Evolutionary conservation across 352 stramenopile species (phyloP), one percentile per base, ranked within the genome.

Genomic region (Phytophthora vignae): DNA sequence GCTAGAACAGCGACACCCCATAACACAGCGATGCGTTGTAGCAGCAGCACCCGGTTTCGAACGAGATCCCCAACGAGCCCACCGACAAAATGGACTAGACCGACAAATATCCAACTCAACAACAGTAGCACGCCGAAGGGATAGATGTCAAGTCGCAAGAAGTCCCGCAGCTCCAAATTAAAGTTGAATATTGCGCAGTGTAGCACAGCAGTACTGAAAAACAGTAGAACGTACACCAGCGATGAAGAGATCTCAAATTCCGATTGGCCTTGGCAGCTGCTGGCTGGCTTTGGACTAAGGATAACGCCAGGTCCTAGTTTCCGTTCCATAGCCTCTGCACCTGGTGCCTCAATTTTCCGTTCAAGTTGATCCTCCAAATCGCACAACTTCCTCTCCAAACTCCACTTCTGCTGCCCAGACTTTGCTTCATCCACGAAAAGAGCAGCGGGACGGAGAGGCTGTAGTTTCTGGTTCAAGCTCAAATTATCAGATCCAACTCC

Each of bases 101-200:
- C 85, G 19, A 90, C 55, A 55, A 90, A 69, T 21, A 74, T 76
- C 82, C 83, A 92, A 33, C 78, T 76, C 11, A 90, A 59, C 38
- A 94, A 67, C 65, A 94, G 56, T 12, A 86, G 72, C 4, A 90
- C 54, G 2, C 87, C 83, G 17, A 94, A 81, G 14, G 87, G 84
- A 8, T 84, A 69, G 31, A 60, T 55, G 3, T 94, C 80, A 44
- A 93, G 71, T 10, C 36, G 61, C 31, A 92, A 76, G 8, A 84
- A 77, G 33, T 71, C 75, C 3, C 83, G 81, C 12, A 94, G 19
- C 15, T 82, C 81, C 17, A 76, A 65, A 58, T 77, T 88, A 44
- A 91, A 85, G 60, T 87, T 90, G 69, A 92, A 90, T 40, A 90
- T 74, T 33, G 79, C 79, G 44, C 80, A 92, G 56, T 94, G 86